phyloP scores from a whole-genome alignment of 2,329 filamentous ascomycete species.

The Xylaria sp. region DNA sequence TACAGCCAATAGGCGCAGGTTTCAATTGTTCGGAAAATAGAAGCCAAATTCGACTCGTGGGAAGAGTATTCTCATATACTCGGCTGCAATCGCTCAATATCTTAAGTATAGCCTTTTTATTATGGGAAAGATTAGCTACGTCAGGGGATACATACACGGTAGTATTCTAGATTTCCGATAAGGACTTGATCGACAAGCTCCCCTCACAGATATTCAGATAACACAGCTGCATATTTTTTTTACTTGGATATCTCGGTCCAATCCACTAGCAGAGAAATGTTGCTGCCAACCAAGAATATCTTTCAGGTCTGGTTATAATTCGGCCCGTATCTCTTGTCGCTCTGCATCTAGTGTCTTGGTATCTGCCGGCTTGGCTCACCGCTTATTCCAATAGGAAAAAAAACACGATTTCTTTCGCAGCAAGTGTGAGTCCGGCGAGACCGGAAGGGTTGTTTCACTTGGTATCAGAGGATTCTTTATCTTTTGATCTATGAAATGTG shows the following conservation, averaged over 20 bases:
- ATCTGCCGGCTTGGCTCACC: constrained; percentile 15
- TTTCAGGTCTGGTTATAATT: neutral
- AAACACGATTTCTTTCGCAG: neutral
- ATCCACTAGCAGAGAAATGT: neutral
- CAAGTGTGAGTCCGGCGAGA: neutral
- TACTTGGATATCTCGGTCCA: neutral
- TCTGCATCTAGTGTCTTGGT: neutral
- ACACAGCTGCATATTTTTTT: neutral
- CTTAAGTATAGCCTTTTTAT: neutral
- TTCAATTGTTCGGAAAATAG: neutral
- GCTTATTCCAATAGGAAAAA: constrained; percentile 5
- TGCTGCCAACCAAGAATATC: neutral
- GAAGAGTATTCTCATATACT: neutral
- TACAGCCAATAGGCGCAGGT: neutral
- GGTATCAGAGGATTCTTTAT: neutral
- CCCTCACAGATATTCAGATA: neutral
- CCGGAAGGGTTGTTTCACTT: neutral
- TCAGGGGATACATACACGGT: neutral
- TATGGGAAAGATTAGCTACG: neutral
- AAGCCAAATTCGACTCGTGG: neutral
- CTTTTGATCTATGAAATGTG: constrained; percentile 2
- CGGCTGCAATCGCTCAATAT: neutral
- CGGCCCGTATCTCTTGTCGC: neutral
- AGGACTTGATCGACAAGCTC: neutral
- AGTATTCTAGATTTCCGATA: neutral